Conservation (phyloP, 106 monocot species). For the Chionographis japonica region DNA sequence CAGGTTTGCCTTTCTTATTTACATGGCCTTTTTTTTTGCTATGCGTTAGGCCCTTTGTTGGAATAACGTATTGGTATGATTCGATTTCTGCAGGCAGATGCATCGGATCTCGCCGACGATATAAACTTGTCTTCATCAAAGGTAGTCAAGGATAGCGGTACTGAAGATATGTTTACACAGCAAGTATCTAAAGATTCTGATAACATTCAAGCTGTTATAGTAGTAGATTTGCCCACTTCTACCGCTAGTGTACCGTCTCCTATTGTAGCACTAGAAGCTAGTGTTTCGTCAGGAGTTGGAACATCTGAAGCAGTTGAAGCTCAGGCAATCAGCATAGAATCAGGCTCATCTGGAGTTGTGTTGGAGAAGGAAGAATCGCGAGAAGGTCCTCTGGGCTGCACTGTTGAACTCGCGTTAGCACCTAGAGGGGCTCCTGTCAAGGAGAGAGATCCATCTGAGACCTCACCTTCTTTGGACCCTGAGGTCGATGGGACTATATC, state of each 20-base stretch:
- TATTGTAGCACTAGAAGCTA: not conserved
- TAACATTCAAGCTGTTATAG: not conserved
- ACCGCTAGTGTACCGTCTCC: not conserved
- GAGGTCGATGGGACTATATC: conserved; percentile 1
- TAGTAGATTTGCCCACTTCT: conserved; percentile 6
- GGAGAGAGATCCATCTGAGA: not conserved
- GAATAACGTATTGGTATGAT: not conserved
- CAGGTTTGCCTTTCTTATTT: conserved; percentile 23
- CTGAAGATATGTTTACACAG: not conserved
- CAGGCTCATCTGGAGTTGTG: conserved; percentile 10
- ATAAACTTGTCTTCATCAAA: not conserved
- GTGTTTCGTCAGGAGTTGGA: conserved; percentile 9
- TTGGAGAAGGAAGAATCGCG: conserved; percentile 5
- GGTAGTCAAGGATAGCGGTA: not conserved
- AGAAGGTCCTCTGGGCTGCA: not conserved
- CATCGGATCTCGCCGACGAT: conserved; percentile 1
- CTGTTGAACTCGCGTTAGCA: not conserved
- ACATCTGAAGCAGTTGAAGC: conserved; percentile 3
- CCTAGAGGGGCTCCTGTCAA: not conserved
- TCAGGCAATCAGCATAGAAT: conserved; percentile 6
- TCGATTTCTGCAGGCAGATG: conserved; percentile 23
- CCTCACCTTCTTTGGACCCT: conserved; percentile 5
- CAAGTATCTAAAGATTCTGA: conserved; percentile 7
- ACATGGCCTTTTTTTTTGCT: not conserved
- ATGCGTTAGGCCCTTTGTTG: not conserved